phyloP scores from a whole-genome alignment of 139 green algal genomes.

The Pedinophyceae sp. region DNA sequence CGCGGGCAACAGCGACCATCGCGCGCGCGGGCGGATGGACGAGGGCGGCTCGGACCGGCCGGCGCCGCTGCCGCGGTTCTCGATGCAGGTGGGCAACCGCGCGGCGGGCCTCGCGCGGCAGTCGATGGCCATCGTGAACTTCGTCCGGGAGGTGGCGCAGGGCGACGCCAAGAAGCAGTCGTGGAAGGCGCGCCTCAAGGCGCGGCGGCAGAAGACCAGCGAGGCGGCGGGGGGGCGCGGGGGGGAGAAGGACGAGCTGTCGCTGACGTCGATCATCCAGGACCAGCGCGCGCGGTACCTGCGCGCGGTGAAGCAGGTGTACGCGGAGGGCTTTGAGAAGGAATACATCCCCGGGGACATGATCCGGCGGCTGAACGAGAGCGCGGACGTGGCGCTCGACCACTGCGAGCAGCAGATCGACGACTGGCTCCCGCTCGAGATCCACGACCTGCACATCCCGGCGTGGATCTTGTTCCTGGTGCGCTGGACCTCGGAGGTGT shows the following conservation, averaged over 20 bases:
- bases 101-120: too few species aligned
- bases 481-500: too few species aligned
- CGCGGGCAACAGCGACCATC: too few species aligned
- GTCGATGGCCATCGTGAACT: too few species aligned
- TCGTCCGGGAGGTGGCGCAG: too few species aligned
- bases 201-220: constrained; percentile 1
- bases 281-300: constrained; percentile 7
- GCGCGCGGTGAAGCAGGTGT: constrained; percentile 1
- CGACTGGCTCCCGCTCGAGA: not conserved
- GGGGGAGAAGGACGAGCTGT: not conserved
- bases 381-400: constrained; percentile 1
- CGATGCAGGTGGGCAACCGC: too few species aligned
- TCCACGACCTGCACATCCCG: not conserved
- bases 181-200: too few species aligned
- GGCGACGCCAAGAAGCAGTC: too few species aligned
- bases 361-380: not conserved
- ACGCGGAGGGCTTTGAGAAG: constrained; percentile 8
- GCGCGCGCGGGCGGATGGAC: too few species aligned
- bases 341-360: constrained; percentile 3
- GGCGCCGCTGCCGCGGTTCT: too few species aligned
- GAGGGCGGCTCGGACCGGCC: too few species aligned
- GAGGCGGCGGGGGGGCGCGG: not conserved
- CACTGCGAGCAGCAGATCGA: not conserved
- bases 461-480: too few species aligned
- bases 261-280: not conserved